Evolutionary conservation across 352 stramenopile genomes (phyloP).

Genomic region (Pythium sp.): DNA sequence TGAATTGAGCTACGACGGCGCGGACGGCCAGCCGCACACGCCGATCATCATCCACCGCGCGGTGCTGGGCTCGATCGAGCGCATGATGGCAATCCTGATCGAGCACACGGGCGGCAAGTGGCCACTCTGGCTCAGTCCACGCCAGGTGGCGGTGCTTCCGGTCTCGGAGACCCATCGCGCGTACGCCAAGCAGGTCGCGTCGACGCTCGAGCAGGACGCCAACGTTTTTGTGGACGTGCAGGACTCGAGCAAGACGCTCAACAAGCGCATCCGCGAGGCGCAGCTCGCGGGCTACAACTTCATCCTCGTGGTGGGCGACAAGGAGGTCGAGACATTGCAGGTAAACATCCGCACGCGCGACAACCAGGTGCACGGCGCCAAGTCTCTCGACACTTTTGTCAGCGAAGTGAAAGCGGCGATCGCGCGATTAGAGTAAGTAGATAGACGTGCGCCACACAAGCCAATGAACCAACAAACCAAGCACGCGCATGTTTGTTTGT

Average conservation of each 20-base stretch:
- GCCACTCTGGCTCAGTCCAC: constrained; percentile 93
- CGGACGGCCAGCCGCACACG: constrained; percentile 85
- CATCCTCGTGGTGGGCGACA: constrained; percentile 80
- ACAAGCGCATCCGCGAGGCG: constrained; percentile 80
- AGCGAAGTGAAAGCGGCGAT: constrained; percentile 53
- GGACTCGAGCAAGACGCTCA: constrained; percentile 78
- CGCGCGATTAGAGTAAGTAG: constrained; percentile 58
- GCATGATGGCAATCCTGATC: constrained; percentile 98
- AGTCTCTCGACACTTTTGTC: constrained; percentile 51
- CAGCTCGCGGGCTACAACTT: constrained; percentile 85
- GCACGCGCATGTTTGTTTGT: background rate
- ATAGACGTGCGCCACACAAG: constrained; percentile 8
- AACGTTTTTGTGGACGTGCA: constrained; percentile 68
- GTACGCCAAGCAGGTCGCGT: constrained; percentile 59
- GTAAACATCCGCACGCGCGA: constrained; percentile 84
- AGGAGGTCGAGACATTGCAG: constrained; percentile 46
- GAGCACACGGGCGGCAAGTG: constrained; percentile 97
- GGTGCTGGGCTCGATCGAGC: constrained; percentile 96
- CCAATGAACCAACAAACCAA: background rate
- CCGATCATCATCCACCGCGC: constrained; percentile 98
- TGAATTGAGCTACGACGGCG: constrained; percentile 90
- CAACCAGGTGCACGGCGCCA: constrained; percentile 75
- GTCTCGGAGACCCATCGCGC: constrained; percentile 60
- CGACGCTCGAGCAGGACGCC: constrained; percentile 37
- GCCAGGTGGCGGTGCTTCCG: constrained; percentile 76